Conservation (phyloP, 495 filamentous ascomycete genomes). For the Baudoinia panamericana region DNA sequence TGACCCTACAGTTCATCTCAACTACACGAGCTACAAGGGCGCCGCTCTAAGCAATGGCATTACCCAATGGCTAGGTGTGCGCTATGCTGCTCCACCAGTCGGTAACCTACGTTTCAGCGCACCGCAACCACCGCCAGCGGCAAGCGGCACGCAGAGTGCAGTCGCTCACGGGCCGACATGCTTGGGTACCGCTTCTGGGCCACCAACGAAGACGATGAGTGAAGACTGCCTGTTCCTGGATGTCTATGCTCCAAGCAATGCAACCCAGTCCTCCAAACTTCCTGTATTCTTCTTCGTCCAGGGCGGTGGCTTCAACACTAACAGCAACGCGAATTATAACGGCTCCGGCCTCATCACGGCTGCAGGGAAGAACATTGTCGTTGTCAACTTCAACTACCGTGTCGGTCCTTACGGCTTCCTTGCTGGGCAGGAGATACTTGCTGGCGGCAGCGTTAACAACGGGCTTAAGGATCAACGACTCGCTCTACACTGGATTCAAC, state of each 20-base stretch:
- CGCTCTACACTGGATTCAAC: constrained; percentile 52
- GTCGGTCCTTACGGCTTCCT: constrained; percentile 66
- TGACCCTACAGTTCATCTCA: constrained; percentile 21
- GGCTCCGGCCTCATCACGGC: constrained; percentile 47
- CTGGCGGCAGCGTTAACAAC: constrained; percentile 48
- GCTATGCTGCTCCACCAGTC: constrained; percentile 48
- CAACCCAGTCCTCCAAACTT: constrained; percentile 35
- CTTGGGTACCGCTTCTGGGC: constrained; percentile 7
- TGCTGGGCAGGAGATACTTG: constrained; percentile 44
- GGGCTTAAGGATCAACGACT: constrained; percentile 60
- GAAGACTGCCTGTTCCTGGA: constrained; percentile 70
- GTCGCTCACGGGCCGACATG: constrained; percentile 22
- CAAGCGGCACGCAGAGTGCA: constrained; percentile 34
- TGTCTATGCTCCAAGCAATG: constrained; percentile 53
- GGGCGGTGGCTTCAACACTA: constrained; percentile 57
- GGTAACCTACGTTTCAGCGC: constrained; percentile 46
- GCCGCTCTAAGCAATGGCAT: constrained; percentile 32
- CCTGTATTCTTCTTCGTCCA: constrained; percentile 66
- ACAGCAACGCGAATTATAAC: constrained; percentile 55
- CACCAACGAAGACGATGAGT: constrained; percentile 6
- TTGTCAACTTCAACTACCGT: constrained; percentile 61
- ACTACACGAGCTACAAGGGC: constrained; percentile 23
- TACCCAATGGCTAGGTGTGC: constrained; percentile 52
- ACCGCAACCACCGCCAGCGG: constrained; percentile 40
- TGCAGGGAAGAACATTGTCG: constrained; percentile 45